Percentiles rank a stretch among this genome's conserved stretches.
Evolutionary conservation across 2,329 filamentous ascomycete genomes (phyloP).

Genomic region (Botrytis fabae): DNA sequence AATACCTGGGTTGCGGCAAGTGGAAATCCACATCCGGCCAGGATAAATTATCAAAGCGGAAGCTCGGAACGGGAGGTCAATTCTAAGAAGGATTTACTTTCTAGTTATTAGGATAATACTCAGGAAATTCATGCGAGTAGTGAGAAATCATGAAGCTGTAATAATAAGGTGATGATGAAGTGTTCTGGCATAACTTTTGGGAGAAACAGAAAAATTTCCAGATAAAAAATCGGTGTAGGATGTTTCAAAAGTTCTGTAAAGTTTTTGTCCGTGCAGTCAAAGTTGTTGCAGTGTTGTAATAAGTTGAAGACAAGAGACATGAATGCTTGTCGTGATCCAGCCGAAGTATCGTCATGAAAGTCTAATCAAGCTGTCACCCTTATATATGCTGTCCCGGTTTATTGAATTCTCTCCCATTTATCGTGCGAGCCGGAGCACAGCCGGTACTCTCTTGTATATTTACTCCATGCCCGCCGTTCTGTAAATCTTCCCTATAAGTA

Average conservation of each 20-base stretch:
- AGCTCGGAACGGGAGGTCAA: not conserved
- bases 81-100: not conserved
- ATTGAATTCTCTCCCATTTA: too few relatives aligned
- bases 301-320: too few relatives aligned
- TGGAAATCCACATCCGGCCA: not conserved
- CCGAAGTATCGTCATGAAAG: too few relatives aligned
- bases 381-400: too few relatives aligned
- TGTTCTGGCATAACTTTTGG: not conserved
- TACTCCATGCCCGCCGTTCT: too few relatives aligned
- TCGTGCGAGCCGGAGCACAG: too few relatives aligned
- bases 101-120: not conserved
- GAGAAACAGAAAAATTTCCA: too few relatives aligned
- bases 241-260: not conserved
- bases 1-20: not conserved
- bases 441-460: too few relatives aligned
- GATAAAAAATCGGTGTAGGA: too few relatives aligned
- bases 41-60: not conserved
- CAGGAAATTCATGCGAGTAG: not conserved
- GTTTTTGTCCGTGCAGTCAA: not conserved
- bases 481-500: too few relatives aligned
- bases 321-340: too few relatives aligned
- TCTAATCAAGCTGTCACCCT: not conserved
- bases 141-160: not conserved
- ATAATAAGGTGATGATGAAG: not conserved
- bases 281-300: too few relatives aligned